phyloP scores from a whole-genome alignment of 2,329 filamentous ascomycete species.

The Fulvia fulva region DNA sequence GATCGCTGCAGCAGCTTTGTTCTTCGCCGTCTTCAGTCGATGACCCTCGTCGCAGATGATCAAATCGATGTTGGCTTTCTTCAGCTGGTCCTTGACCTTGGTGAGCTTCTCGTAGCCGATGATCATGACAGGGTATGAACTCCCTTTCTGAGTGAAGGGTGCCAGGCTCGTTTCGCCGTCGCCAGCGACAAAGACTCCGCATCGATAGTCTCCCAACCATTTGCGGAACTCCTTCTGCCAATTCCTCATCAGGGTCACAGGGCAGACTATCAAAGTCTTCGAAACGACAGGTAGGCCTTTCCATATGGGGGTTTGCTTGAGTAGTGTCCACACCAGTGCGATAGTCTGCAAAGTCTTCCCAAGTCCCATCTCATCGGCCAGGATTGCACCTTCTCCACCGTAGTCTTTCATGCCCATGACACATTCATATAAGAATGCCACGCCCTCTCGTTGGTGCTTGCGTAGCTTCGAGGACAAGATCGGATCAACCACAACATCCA shows the following conservation, averaged over 20 bases:
- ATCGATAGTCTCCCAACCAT: constrained; percentile 67
- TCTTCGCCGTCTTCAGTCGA: constrained; percentile 63
- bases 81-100: constrained; percentile 61
- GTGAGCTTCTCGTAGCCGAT: constrained; percentile 69
- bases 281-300: constrained; percentile 58
- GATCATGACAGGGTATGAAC: constrained; percentile 66
- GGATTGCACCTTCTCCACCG: constrained; percentile 64
- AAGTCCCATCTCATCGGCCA: constrained; percentile 73
- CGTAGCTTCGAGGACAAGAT: constrained; percentile 59
- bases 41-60: constrained; percentile 69
- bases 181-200: constrained; percentile 65
- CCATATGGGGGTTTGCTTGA: constrained; percentile 67
- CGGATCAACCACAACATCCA: constrained; percentile 71
- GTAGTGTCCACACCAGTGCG: constrained; percentile 64
- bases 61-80: constrained; percentile 62
- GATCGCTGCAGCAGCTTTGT: constrained; percentile 64
- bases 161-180: constrained; percentile 58
- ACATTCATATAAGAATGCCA: constrained; percentile 69
- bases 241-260: constrained; percentile 67
- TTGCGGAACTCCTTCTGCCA: constrained; percentile 71
- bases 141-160: constrained; percentile 63
- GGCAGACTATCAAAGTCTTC: constrained; percentile 70
- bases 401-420: constrained; percentile 68
- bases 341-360: constrained; percentile 73
- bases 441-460: constrained; percentile 65